These are phyloP conservation scores for Debaryomyces hansenii DNA, from an alignment of 805 yeast genomes.

Conservation along the genomic window DNA sequence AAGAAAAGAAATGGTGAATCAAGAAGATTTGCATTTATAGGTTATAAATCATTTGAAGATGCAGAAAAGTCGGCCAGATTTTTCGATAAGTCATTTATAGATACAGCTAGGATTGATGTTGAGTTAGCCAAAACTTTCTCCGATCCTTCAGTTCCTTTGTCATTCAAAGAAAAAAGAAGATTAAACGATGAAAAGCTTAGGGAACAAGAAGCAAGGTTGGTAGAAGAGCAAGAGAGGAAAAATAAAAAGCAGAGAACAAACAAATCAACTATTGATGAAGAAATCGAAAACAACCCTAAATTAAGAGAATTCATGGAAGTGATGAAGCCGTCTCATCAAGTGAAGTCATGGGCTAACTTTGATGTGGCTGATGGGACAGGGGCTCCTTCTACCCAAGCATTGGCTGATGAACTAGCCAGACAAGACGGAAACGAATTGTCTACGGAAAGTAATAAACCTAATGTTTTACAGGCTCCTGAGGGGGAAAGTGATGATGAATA, in stretches of 20 bases:
- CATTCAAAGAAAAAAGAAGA: conserved; percentile 43
- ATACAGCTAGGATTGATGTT: conserved; percentile 78
- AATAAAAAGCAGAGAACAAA: conserved; percentile 33
- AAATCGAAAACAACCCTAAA: conserved; percentile 63
- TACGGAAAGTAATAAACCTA: conserved; percentile 16
- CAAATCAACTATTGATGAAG: conserved; percentile 50
- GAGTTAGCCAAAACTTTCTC: conserved; percentile 81
- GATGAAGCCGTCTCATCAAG: conserved; percentile 72
- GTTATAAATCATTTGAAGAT: conserved; percentile 70
- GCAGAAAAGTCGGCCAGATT: conserved; percentile 77
- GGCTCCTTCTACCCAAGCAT: conserved; percentile 44
- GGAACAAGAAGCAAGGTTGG: conserved; percentile 43
- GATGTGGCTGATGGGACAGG: conserved; percentile 46
- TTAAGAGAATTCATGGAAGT: conserved; percentile 80
- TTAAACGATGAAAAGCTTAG: conserved; percentile 46
- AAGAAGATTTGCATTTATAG: conserved; percentile 90
- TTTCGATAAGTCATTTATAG: conserved; percentile 77
- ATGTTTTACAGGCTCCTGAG: conserved; percentile 41
- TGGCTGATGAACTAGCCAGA: conserved; percentile 42
- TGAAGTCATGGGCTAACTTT: conserved; percentile 76
- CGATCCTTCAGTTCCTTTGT: conserved; percentile 76
- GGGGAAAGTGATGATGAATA: conserved; percentile 54
- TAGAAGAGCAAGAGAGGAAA: conserved; percentile 37
- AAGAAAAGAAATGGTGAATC: conserved; percentile 81
- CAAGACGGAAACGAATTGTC: conserved; percentile 14